Evolutionary conservation across 331 rosid genomes (phyloP), one percentile per base, ranked within the genome.

Genomic region (Quercus lobata): DNA sequence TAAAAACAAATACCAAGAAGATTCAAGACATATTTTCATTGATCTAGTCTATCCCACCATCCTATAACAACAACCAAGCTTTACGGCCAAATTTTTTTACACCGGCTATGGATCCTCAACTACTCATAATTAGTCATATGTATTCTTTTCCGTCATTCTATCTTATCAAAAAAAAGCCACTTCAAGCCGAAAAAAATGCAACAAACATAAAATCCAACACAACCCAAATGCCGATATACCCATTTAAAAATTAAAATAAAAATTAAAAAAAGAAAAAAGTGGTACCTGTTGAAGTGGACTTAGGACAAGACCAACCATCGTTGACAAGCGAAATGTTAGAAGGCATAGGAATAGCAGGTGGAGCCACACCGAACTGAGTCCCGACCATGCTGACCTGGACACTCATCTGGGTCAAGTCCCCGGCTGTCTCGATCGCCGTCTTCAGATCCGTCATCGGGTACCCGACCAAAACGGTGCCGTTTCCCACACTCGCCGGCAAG

Each of bases 351-450:
- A 80, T 83, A 2, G 1, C 46, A 0, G 99, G 97, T 6, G 97
- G 87, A 75, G 83, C 91, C 5, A 93, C 92, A 1, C 99, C 99
- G 34, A 87, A 93, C 69, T 88, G 93, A 2, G 93, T 87, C 18
- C 99, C 99, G 8, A 90, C 27, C 61, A 96, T 73, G 1, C 86
- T 8, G 77, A 96, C 86, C 92, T 83, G 88, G 52, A 83, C 91
- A 80, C 86, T 84, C 97, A 90, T 93, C 97, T 96, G 98, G 56
- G 85, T 80, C 83, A 88, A 29, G 69, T 96, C 99, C 0, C 99
- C 98, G 1, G 99, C 98, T 0, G 99, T 96, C 78, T 91, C 88
- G n/a, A 84, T 86, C 65, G 99, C 99, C 57, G 98, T 91, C 79
- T 90, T 90, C 77, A 96, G 96, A 81, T 96, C 98, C 2, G 95